phyloP scores from a whole-genome alignment of 306 rosid species.

The Clitoria ternatea region DNA sequence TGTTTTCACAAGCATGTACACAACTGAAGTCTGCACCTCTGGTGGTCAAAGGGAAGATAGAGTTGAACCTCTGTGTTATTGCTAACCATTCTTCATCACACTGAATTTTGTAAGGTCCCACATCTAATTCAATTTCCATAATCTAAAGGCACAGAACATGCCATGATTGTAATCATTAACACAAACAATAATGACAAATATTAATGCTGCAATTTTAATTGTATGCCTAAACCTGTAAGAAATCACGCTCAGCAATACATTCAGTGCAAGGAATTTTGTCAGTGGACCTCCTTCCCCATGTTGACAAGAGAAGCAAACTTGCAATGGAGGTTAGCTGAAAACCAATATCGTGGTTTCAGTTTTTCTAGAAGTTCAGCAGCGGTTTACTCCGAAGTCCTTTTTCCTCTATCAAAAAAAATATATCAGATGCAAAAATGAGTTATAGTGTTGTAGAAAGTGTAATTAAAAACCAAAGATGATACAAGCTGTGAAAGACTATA shows the following conservation, averaged over 20 bases:
- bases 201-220: neutral
- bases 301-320: constrained; percentile 93
- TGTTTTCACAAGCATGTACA: constrained; percentile 24
- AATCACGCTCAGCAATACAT: constrained; percentile 69
- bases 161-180: constrained; percentile 23
- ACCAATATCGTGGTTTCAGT: constrained; percentile 85
- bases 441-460: neutral
- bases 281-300: constrained; percentile 82
- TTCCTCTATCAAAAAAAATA: constrained; percentile 60
- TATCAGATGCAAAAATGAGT: constrained; percentile 11
- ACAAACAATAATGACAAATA: constrained; percentile 14
- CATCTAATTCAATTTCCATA: constrained; percentile 72
- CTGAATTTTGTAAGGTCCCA: constrained; percentile 76
- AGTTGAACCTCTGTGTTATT: constrained; percentile 72
- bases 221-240: constrained; percentile 71
- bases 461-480: neutral
- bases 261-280: constrained; percentile 94
- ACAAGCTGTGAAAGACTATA: constrained; percentile 6
- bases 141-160: constrained; percentile 44
- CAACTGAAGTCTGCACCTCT: constrained; percentile 62
- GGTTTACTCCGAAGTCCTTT: constrained; percentile 77
- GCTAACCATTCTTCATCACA: constrained; percentile 98
- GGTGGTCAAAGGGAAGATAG: constrained; percentile 61
- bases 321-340: constrained; percentile 95
- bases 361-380: constrained; percentile 80